Base-by-base conservation (phyloP, 2,329 filamentous ascomycete species). In the Rutstroemia sp. region DNA sequence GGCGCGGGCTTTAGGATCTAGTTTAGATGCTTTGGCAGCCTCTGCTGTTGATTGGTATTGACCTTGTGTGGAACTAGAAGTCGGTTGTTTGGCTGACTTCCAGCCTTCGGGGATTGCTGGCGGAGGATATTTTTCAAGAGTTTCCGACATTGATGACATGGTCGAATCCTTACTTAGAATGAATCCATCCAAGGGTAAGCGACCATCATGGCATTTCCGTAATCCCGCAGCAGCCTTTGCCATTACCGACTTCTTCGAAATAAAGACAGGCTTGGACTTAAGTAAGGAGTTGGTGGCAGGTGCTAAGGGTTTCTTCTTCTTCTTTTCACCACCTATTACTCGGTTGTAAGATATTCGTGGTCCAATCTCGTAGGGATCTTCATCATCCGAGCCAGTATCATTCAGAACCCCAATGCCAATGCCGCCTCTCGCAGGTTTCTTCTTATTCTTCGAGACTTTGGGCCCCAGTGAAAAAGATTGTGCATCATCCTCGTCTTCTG, bases 371-470 rank as follows among this genome's bases (percentile, higher is more conserved):
- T 96, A 97, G 0, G 90, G 88, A 66, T 96, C 92, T 65, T 97
- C 94, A 47, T 96, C 92, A 63, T 97, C 94, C 4, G 92, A 96
- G 10, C 91, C 92, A 19, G 86, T 94, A 63, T 96, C 92, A 65
- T 97, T 96, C 47, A 97, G 73, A 1, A 96, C 78, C 0, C 92
- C 92, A 14, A 96, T 86, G 0, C 92, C 92, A 61, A 97, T 89
- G 0, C 88, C 89, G 2, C 87, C 82, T 52, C 78, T 78, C 1
- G 65, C 68, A 57, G 68, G 73, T 57, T 75, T 74, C 65, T 70
- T 72, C 66, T 85, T 87, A 56, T 82, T 81, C 14, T 51, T 23
- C 2, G 52, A 42, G 23, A 57, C 57, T 27, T 60, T 61, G 4
- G 65, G 59, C 10, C 54, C 61, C 14, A 65, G 19, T 21, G 61